phyloP scores from a whole-genome alignment of 1,284 basidiomycete species.

The Cryptococcus neoformans region DNA sequence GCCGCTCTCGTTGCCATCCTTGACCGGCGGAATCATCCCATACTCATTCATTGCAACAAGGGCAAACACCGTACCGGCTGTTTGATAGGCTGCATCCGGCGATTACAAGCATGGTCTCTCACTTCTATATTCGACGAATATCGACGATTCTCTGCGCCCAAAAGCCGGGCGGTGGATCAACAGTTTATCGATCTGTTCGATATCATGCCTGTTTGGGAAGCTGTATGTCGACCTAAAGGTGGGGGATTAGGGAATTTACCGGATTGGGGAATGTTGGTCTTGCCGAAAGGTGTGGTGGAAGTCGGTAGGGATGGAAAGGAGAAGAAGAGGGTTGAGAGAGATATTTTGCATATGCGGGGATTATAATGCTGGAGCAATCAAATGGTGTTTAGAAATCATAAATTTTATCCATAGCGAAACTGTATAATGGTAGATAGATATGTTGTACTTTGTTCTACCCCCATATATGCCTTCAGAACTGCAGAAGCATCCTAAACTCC shows the following conservation, averaged over 20 bases:
- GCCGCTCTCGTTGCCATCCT: slow-evolving; percentile 55
- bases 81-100: slow-evolving; percentile 56
- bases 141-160: slow-evolving; percentile 53
- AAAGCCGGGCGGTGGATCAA: slow-evolving; percentile 55
- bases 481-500: not conserved
- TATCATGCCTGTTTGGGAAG: slow-evolving; percentile 38
- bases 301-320: not conserved
- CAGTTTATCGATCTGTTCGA: slow-evolving; percentile 57
- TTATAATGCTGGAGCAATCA: not conserved
- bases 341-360: not conserved
- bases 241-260: slow-evolving; percentile 40
- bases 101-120: slow-evolving; percentile 55
- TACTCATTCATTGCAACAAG: slow-evolving; percentile 60
- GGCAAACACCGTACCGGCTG: slow-evolving; percentile 60
- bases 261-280: slow-evolving; percentile 36
- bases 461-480: not conserved
- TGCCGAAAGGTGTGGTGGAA: slow-evolving; percentile 18
- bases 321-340: not conserved
- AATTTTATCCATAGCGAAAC: not conserved
- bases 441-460: not conserved
- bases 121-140: slow-evolving; percentile 58
- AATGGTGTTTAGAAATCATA: not conserved
- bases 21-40: slow-evolving; percentile 56
- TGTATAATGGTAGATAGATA: not conserved
- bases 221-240: slow-evolving; percentile 22